phyloP scores from a whole-genome alignment of 768 basidiomycete genomes.

The Lactifluus hygrophoroides region DNA sequence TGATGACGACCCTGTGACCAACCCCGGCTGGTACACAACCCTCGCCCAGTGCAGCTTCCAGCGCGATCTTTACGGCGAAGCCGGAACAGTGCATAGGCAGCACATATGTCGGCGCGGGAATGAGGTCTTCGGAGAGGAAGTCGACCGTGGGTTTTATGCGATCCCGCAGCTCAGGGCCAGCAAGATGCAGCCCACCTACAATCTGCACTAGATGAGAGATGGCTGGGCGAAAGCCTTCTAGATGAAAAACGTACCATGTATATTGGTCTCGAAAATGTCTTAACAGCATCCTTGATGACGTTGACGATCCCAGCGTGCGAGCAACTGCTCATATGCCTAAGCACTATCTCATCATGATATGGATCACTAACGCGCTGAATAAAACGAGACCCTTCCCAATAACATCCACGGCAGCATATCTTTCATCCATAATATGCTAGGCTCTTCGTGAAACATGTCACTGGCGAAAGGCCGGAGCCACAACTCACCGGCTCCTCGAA shows the following conservation, averaged over 20 bases:
- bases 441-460: neutral
- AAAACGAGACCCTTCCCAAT: slow-evolving; percentile 74
- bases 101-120: slow-evolving; percentile 58
- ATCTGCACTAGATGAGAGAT: slow-evolving; percentile 35
- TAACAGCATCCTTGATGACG: slow-evolving; percentile 63
- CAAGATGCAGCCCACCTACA: slow-evolving; percentile 80
- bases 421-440: slow-evolving; percentile 75
- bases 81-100: slow-evolving; percentile 85
- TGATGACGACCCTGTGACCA: slow-evolving; percentile 54
- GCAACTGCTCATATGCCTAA: slow-evolving; percentile 31
- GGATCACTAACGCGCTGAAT: slow-evolving; percentile 64
- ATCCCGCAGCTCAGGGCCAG: slow-evolving; percentile 51
- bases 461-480: neutral
- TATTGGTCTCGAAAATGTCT: slow-evolving; percentile 54
- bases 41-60: slow-evolving; percentile 62
- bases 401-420: slow-evolving; percentile 70
- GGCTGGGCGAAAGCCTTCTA: neutral
- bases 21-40: slow-evolving; percentile 73
- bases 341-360: neutral
- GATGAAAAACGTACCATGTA: slow-evolving; percentile 48
- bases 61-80: slow-evolving; percentile 63
- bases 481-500: neutral
- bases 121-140: slow-evolving; percentile 53
- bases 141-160: slow-evolving; percentile 64
- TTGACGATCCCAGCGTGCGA: slow-evolving; percentile 84